Evolutionary conservation across 2,329 filamentous ascomycete genomes (phyloP).

Genomic region (Capronia americana): DNA sequence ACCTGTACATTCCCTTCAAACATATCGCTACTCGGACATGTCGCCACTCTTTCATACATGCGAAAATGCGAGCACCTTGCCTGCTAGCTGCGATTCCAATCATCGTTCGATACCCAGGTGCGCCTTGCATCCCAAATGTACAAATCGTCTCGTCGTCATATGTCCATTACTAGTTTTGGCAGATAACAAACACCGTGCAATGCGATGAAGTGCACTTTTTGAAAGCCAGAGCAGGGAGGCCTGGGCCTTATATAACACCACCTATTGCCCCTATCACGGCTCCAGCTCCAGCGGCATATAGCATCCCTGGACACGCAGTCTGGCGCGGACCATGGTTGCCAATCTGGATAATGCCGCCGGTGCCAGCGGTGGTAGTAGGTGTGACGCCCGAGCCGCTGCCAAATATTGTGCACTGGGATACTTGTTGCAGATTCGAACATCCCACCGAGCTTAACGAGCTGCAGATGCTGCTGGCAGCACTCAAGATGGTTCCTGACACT

Average conservation of each 20-base stretch:
- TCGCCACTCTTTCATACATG: background rate
- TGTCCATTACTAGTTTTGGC: constrained; percentile 18
- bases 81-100: background rate
- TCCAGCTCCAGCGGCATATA: constrained; percentile 52
- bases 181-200: constrained; percentile 9
- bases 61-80: background rate
- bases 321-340: constrained; percentile 34
- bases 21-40: background rate
- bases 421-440: constrained; percentile 56
- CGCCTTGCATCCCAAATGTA: constrained; percentile 11
- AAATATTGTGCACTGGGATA: constrained; percentile 52
- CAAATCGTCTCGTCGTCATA: constrained; percentile 29
- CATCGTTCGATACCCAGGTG: background rate
- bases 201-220: constrained; percentile 8
- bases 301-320: constrained; percentile 45
- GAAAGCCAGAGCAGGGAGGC: background rate
- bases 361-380: constrained; percentile 34
- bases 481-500: constrained; percentile 50
- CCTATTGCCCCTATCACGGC: constrained; percentile 52
- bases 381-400: constrained; percentile 41
- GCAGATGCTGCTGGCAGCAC: constrained; percentile 52
- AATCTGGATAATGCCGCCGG: constrained; percentile 39
- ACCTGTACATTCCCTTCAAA: background rate
- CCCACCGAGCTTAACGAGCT: constrained; percentile 54
- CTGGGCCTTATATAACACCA: constrained; percentile 22